Percentiles rank a stretch among this genome's conserved stretches.
phyloP scores from a whole-genome alignment of 345 rosid genomes.

The Syzygium aromaticum region DNA sequence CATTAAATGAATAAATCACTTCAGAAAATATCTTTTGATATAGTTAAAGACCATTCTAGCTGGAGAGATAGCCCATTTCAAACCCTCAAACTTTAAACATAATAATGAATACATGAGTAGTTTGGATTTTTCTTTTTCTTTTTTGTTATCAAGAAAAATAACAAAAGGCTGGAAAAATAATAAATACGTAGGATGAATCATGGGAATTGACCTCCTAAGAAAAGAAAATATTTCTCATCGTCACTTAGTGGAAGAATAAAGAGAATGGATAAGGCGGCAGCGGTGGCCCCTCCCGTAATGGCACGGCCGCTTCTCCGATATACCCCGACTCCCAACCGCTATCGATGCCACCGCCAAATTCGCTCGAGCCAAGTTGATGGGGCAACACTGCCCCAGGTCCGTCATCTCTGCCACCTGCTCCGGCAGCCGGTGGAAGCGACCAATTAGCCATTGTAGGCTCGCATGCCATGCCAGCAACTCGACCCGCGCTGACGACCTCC shows the following conservation, averaged over 20 bases:
- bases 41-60: background rate
- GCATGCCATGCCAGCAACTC: background rate
- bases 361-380: constrained; percentile 1
- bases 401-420: background rate
- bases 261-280: constrained; percentile 74
- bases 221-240: background rate
- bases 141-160: background rate
- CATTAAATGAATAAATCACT: no score
- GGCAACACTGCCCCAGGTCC: background rate
- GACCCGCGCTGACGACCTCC: background rate
- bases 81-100: background rate
- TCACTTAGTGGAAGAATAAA: constrained; percentile 14
- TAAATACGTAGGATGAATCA: background rate
- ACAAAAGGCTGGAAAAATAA: background rate
- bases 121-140: background rate
- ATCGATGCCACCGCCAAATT: background rate
- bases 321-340: constrained; percentile 10
- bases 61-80: background rate
- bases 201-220: background rate
- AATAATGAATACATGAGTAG: background rate
- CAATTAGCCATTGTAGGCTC: background rate
- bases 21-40: background rate
- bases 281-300: constrained; percentile 23
- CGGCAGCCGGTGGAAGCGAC: background rate
- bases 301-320: constrained; percentile 26